Evolutionary conservation across 1,139 yeast genomes (phyloP), one percentile per base, ranked within the genome.

Genomic region (Maudiozyma humilis): DNA sequence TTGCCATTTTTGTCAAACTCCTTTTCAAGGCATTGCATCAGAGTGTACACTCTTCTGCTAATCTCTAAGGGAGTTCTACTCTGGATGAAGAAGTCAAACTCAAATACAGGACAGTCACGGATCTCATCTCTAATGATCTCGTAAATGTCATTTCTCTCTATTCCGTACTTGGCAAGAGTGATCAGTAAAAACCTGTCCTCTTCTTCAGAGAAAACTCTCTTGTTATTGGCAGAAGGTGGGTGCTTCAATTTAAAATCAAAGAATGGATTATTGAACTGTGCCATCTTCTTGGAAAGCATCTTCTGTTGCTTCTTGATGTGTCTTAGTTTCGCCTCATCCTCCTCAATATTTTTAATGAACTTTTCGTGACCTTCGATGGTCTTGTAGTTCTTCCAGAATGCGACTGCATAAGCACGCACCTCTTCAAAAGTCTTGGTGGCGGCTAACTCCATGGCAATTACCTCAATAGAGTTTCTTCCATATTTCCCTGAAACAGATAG

Each of bases 361-460:
- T 79, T 71, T 53, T 83, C 94, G 59, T 76, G 77, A 3, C 88
- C 89, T 29, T 83, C 91, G 47, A 83, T 78, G 46, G 76, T 78
- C 45, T 75, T 66, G 55, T 75, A 79, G 46, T 75, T 72, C 31
- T 64, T 52, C 94, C 94, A 83, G 57, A 83, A 83, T 4, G 73
- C 76, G 47, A 69, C 69, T 2, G 86, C 80, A 57, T 83, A 83
- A 39, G 72, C 78, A 46, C 78, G 64, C 3, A 82, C 82, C 47
- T 82, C 87, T 15, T 82, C 88, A n/a, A 67, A 57, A 0, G 83
- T 70, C 57, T 83, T 83, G 25, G 63, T 66, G 13, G 68, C 67
- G 31, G 74, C 81, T 54, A 83, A 73, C 54, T 83, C 91, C 32
- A 69, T 55, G 0, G 86, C 74, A 43, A 83, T 82, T 3, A 76